Evolutionary conservation across 805 yeast genomes (phyloP).

Genomic region (Schwanniomyces pseudopolymorphus): DNA sequence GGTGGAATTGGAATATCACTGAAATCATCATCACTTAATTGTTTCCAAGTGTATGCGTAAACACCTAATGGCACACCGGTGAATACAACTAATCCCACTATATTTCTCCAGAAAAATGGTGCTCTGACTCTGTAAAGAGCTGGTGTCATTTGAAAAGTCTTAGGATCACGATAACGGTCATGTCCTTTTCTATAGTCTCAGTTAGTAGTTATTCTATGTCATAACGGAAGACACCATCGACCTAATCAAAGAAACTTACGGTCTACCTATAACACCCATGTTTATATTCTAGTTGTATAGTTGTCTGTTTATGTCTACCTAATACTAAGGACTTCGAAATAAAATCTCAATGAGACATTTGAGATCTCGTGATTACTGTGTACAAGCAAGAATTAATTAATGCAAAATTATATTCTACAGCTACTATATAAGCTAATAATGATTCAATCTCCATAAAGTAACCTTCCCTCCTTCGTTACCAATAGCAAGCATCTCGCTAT

Average conservation of each 20-base stretch:
- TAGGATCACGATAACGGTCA: slow-evolving; percentile 53
- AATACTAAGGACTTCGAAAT: not conserved
- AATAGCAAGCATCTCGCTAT: slow-evolving; percentile 77
- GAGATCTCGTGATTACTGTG: not conserved
- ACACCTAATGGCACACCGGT: slow-evolving; percentile 69
- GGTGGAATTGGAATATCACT: slow-evolving; percentile 95
- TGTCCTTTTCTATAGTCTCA: slow-evolving; percentile 36
- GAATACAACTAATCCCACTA: slow-evolving; percentile 57
- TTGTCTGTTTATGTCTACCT: not conserved
- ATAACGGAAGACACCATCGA: not conserved
- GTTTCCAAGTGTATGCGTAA: slow-evolving; percentile 61
- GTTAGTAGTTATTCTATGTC: not conserved
- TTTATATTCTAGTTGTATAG: not conserved
- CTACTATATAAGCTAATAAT: slow-evolving; percentile 47
- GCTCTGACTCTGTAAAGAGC: slow-evolving; percentile 88
- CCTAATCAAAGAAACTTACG: slow-evolving; percentile 19
- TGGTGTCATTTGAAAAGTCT: slow-evolving; percentile 85
- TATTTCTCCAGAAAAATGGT: slow-evolving; percentile 81
- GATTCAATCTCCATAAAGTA: slow-evolving; percentile 85
- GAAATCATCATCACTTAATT: slow-evolving; percentile 76
- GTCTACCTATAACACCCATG: slow-evolving; percentile 30
- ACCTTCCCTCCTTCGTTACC: slow-evolving; percentile 92
- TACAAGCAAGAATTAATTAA: not conserved
- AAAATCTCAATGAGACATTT: not conserved
- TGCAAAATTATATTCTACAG: not conserved